Evolutionary conservation across 768 basidiomycete genomes (phyloP), one percentile per base, ranked within the genome.

Genomic region (Baorangia bicolor): DNA sequence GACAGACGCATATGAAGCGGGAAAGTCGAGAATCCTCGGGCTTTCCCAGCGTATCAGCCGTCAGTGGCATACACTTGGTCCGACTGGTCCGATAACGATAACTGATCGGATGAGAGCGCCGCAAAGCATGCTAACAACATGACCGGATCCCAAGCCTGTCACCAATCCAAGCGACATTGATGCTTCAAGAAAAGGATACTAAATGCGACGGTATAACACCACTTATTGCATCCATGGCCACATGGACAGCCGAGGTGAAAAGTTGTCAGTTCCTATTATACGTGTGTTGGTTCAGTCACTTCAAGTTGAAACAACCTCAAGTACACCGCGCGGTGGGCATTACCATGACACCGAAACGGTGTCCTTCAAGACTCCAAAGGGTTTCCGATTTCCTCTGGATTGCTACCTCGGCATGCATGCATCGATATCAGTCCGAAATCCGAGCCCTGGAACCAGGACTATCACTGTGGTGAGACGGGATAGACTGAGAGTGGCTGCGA

Each of bases 301-400:
- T n/a, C n/a, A n/a, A n/a, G n/a, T n/a, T 43, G 60, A 61, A 61
- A 61, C 59, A 44, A 27, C 35, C 40, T 48, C 34, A 37, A 27
- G 49, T 31, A 51, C 53, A 18, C 44, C 27, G 13, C 39, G 20
- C 30, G 30, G 30, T 11, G 8, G 30, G 10, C 8, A 49, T 38
- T 28, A 28, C 48, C 27, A 25, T 49, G 48, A 23, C 51, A 37
- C 51, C 14, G 21, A 27, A 43, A 40, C 11, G 57, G 27, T 13
- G n/a, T n/a, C n/a, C n/a, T n/a, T n/a, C n/a, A n/a, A n/a, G 38
- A 8, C 27, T 43, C 4, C 59, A 49, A 39, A 31, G 23, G 27
- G 39, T 28, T 43, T 57, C 40, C 49, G 30, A 50, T 23, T 39
- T 27, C 30, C 21, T 35, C 53, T 31, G 31, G 41, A 42, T 27